phyloP scores from a whole-genome alignment of 345 rosid species.

The Gossypioides kirkii region DNA sequence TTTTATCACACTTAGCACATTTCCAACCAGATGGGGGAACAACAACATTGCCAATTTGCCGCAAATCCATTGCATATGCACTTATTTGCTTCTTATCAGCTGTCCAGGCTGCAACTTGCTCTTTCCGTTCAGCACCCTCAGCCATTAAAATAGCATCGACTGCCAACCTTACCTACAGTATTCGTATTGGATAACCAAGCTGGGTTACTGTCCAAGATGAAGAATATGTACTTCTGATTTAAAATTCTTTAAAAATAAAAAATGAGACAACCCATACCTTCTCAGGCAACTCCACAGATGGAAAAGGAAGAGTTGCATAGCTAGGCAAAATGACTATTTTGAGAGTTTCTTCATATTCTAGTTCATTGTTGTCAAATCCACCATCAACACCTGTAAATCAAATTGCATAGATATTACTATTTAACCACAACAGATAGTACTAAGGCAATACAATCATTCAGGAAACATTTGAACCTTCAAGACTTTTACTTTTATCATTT shows the following conservation, averaged over 20 bases:
- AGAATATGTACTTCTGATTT: background rate
- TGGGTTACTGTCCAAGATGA: background rate
- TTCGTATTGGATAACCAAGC: background rate
- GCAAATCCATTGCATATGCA: constrained; percentile 70
- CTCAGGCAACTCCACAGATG: constrained; percentile 94
- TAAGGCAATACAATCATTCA: background rate
- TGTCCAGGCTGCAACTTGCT: constrained; percentile 92
- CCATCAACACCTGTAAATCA: constrained; percentile 72
- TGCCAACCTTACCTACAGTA: constrained; percentile 77
- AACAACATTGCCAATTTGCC: constrained; percentile 59
- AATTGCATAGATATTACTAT: constrained; percentile 1
- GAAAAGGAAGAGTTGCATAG: constrained; percentile 66
- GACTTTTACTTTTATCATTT: background rate
- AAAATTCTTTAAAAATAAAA: background rate
- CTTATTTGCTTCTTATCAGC: constrained; percentile 82
- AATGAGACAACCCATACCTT: constrained; percentile 50
- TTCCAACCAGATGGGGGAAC: constrained; percentile 92
- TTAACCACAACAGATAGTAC: background rate
- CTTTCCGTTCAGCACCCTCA: constrained; percentile 85
- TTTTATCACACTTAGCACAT: constrained; percentile 87
- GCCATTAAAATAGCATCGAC: constrained; percentile 73
- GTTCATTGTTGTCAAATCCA: constrained; percentile 85
- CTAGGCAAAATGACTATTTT: constrained; percentile 72
- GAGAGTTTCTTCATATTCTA: constrained; percentile 73
- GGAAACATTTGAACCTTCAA: background rate